phyloP scores from a whole-genome alignment of 345 rosid species.

The Moricandia arvensis region DNA sequence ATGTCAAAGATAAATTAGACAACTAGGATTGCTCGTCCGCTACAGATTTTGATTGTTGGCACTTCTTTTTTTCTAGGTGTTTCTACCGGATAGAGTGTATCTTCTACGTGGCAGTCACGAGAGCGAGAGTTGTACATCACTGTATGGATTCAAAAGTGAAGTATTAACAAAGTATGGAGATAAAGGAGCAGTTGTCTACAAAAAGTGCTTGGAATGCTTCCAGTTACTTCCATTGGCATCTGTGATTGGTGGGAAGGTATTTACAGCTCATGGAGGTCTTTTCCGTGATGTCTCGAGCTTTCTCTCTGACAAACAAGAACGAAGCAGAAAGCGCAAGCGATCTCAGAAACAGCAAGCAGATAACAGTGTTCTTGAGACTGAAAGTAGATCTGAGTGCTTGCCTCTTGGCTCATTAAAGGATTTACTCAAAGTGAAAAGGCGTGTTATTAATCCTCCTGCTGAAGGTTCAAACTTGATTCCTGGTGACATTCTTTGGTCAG shows the following conservation, averaged over 20 bases:
- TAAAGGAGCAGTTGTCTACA: slow-evolving; percentile 40
- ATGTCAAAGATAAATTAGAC: neutral
- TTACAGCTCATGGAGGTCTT: slow-evolving; percentile 42
- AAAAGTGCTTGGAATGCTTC: slow-evolving; percentile 39
- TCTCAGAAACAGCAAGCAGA: slow-evolving; percentile 33
- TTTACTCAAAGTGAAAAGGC: slow-evolving; percentile 35
- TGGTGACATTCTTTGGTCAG: slow-evolving; percentile 44
- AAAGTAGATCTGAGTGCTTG: slow-evolving; percentile 17
- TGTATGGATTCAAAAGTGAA: slow-evolving; percentile 39
- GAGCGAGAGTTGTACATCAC: slow-evolving; percentile 34
- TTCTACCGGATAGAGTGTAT: slow-evolving; percentile 22
- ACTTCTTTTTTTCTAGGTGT: slow-evolving; percentile 14
- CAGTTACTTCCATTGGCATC: slow-evolving; percentile 41
- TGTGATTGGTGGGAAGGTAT: slow-evolving; percentile 39
- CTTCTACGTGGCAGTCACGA: slow-evolving; percentile 42
- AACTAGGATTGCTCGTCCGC: neutral
- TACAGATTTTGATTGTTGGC: neutral
- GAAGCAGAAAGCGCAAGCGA: slow-evolving; percentile 37
- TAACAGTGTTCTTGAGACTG: slow-evolving; percentile 20
- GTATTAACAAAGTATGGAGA: slow-evolving; percentile 39
- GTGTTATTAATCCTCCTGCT: slow-evolving; percentile 35
- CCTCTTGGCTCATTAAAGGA: slow-evolving; percentile 38
- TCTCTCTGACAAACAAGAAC: slow-evolving; percentile 38
- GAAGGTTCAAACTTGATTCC: slow-evolving; percentile 39
- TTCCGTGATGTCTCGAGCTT: slow-evolving; percentile 35